Percentiles rank a stretch among this genome's conserved stretches.
Evolutionary conservation across 73 alveolate genomes (phyloP).

Genomic region (Paramecium biaurelia): DNA sequence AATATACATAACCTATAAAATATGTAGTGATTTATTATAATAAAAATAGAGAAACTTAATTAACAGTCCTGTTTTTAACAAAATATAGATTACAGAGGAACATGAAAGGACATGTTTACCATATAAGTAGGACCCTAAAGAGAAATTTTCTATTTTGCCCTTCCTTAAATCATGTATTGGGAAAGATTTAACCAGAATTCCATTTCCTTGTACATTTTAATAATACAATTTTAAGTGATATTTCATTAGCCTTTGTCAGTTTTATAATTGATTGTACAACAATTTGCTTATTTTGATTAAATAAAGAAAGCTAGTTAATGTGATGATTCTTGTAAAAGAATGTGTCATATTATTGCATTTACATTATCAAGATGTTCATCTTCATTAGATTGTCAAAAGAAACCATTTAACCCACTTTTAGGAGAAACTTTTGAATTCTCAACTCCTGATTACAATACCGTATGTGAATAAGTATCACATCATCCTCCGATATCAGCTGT

Average conservation of each 20-base stretch:
- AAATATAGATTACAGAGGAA: constrained; percentile 10
- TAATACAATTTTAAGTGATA: not conserved
- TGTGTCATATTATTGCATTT: constrained; percentile 66
- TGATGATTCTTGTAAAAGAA: constrained; percentile 56
- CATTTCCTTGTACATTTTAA: not conserved
- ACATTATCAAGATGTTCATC: constrained; percentile 58
- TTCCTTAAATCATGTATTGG: not conserved
- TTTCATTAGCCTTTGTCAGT: not conserved
- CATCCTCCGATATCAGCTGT: constrained; percentile 85
- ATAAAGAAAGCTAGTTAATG: not conserved
- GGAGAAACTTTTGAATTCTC: constrained; percentile 77
- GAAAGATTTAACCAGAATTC: constrained; percentile 14
- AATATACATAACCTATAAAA: not conserved
- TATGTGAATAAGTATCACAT: constrained; percentile 77
- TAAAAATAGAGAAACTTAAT: not conserved
- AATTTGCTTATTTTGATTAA: constrained; percentile 3
- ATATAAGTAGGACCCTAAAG: constrained; percentile 5
- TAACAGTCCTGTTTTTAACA: not conserved
- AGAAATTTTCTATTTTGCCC: not conserved
- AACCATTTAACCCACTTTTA: constrained; percentile 78
- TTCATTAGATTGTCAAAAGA: constrained; percentile 64
- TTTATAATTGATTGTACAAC: not conserved
- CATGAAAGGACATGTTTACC: not conserved
- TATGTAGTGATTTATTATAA: not conserved
- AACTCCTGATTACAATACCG: constrained; percentile 54